Evolutionary conservation across 441 rosid species (phyloP).

Genomic region (Monsonia emarginata): DNA sequence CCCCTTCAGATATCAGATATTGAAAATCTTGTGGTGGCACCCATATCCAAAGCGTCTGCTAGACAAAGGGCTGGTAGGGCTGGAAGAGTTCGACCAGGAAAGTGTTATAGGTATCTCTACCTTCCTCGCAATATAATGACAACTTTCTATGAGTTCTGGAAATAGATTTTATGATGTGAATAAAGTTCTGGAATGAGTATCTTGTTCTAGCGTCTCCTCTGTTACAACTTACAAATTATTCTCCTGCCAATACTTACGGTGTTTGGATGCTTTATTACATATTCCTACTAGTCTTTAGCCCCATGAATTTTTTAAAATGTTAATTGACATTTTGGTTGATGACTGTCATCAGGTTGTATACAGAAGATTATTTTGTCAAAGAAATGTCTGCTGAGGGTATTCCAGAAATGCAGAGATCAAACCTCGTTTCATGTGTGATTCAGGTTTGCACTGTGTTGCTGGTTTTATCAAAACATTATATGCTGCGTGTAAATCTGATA

Average conservation of each 20-base stretch:
- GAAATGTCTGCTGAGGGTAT: constrained; percentile 79
- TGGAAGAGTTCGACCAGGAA: constrained; percentile 94
- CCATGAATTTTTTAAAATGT: constrained; percentile 4
- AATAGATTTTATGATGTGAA: no score
- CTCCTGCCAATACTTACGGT: neutral
- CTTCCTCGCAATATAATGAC: neutral
- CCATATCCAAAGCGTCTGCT: constrained; percentile 96
- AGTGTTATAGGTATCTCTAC: constrained; percentile 69
- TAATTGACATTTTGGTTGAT: constrained; percentile 1
- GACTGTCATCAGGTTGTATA: constrained; percentile 53
- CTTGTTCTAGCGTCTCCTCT: neutral
- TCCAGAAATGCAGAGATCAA: constrained; percentile 94
- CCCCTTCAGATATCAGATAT: constrained; percentile 66
- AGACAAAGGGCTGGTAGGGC: constrained; percentile 97
- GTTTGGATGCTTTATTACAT: neutral
- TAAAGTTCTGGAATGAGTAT: no score
- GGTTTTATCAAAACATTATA: neutral
- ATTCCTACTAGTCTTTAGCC: neutral
- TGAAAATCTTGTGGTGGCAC: constrained; percentile 85
- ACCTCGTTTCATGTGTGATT: constrained; percentile 76
- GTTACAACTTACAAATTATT: neutral
- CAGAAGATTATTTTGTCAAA: constrained; percentile 71
- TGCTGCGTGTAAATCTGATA: neutral
- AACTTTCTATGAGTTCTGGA: neutral
- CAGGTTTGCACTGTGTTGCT: constrained; percentile 43